Conservation (phyloP, 129 eudicot genomes). For the Dittrichia graveolens region DNA sequence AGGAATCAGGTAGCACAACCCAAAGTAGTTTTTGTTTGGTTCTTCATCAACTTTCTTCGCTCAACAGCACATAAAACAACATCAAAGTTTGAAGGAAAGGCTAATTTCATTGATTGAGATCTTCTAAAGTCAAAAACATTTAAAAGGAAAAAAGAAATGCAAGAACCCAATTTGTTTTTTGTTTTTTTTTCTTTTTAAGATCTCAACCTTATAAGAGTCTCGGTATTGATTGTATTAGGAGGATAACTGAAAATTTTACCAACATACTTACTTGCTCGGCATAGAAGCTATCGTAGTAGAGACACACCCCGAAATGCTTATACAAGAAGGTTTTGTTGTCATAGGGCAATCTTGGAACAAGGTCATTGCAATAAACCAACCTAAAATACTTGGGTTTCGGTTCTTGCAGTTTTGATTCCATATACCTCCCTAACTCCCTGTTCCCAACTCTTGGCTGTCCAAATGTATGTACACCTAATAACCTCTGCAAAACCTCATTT, state of each 20-base stretch:
- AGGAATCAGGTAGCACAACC: slow-evolving; percentile 60
- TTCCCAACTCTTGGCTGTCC: slow-evolving; percentile 93
- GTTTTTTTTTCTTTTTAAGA: too few species aligned
- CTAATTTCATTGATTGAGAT: too few species aligned
- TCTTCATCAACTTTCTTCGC: slow-evolving; percentile 75
- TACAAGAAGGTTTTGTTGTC: slow-evolving; percentile 86
- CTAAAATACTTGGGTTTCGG: slow-evolving; percentile 69
- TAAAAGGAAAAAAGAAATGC: background rate
- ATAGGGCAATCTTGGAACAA: slow-evolving; percentile 90
- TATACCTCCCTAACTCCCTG: slow-evolving; percentile 57
- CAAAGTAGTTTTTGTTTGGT: slow-evolving; percentile 79
- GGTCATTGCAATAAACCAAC: slow-evolving; percentile 84
- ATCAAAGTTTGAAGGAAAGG: too few species aligned
- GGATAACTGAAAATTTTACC: background rate
- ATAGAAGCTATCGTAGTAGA: slow-evolving; percentile 77
- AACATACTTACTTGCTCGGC: slow-evolving; percentile 48
- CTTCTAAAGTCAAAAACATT: too few species aligned
- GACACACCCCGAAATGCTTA: slow-evolving; percentile 88
- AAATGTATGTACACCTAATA: slow-evolving; percentile 77
- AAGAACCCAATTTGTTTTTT: too few species aligned
- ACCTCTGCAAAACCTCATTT: slow-evolving; percentile 50
- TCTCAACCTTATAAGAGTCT: too few species aligned
- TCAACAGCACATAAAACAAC: background rate
- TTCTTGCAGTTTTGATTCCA: slow-evolving; percentile 61
- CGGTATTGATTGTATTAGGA: too few species aligned